Evolutionary conservation across 2,329 filamentous ascomycete genomes (phyloP), one percentile per base, ranked within the genome.

Genomic region (Thelonectria discophora): DNA sequence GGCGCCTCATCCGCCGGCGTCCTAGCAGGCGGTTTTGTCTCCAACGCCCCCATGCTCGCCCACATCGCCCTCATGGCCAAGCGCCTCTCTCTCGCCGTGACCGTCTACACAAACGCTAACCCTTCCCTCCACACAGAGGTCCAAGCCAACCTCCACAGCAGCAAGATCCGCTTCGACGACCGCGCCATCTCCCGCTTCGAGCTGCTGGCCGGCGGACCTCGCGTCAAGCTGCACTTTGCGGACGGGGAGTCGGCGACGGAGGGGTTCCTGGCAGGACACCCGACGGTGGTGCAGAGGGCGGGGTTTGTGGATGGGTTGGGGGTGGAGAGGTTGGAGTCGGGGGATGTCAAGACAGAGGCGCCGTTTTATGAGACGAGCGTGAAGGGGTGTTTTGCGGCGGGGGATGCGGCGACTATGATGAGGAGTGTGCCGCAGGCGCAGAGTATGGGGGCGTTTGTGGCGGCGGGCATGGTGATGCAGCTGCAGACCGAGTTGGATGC

Each of bases 311-410:
- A 74, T 57, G 81, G 81, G 64, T 76, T 82, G 21, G 79, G 76
- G 9, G 73, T 86, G 5, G 78, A 82, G 60, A 61, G 76, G n/a
- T 72, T 74, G 15, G 71, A 74, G 0, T 70, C 69, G 24, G 83
- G 82, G 0, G 79, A 83, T 34, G 76, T 86, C 30, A 76, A 80
- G 55, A 72, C 73, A 0, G 73, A 72, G 18, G 64, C 70, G 2
- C 82, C 83, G 37, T 83, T 85, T 66, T 76, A 80, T 42, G 76
- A 80, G 69, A 85, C 84, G 3, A 83, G 71, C 55, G 77, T 85
- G 0, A 71, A 74, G 2, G 85, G 85, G 0, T 81, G 84, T 3
- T 86, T 83, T 73, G 84, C 84, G 0, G 82, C 76, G 1, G 86
- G 86, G 0, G 85, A 88, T 71, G 80, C 76, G 54, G 74, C 72